phyloP scores from a whole-genome alignment of 1,284 basidiomycete genomes.

The Meripilus lineatus region DNA sequence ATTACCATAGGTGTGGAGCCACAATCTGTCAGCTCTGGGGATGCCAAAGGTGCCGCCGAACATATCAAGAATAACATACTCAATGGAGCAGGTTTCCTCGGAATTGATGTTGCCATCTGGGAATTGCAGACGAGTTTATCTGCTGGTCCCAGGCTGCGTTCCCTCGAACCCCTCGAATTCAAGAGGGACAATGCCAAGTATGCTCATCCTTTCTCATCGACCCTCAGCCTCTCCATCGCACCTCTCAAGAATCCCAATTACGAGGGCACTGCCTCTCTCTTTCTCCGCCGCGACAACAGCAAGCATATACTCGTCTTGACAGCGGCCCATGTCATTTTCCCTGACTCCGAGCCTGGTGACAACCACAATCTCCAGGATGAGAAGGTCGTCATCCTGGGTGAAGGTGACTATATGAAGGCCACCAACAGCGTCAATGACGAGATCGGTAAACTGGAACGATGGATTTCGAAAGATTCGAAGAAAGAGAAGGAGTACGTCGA shows the following conservation, averaged over 20 bases:
- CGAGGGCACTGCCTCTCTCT: slow-evolving; percentile 33
- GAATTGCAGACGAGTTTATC: slow-evolving; percentile 17
- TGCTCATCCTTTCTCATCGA: slow-evolving; percentile 27
- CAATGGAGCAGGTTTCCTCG: slow-evolving; percentile 16
- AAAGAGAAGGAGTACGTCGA: background rate
- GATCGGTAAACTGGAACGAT: background rate
- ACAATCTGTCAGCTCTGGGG: slow-evolving; percentile 17
- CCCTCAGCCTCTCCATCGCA: slow-evolving; percentile 31
- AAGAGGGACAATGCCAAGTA: slow-evolving; percentile 26
- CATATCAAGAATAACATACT: slow-evolving; percentile 17
- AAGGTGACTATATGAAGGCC: background rate
- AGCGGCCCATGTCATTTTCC: slow-evolving; percentile 28
- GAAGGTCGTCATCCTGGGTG: slow-evolving; percentile 8
- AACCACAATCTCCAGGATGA: too few relatives aligned
- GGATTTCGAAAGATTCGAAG: background rate
- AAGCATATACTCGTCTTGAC: slow-evolving; percentile 28
- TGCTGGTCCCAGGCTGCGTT: background rate
- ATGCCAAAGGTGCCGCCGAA: slow-evolving; percentile 17
- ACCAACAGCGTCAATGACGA: background rate
- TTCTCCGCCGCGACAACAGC: slow-evolving; percentile 22
- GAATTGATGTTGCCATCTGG: slow-evolving; percentile 21
- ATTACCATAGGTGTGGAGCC: slow-evolving; percentile 23
- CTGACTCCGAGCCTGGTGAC: too few relatives aligned
- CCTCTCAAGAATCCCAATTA: slow-evolving; percentile 20
- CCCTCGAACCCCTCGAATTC: background rate